Percentiles rank a stretch among this genome's conserved stretches.
Evolutionary conservation across 371 early-diverging fungal species (phyloP).

Genomic region (Mortierella sp.): DNA sequence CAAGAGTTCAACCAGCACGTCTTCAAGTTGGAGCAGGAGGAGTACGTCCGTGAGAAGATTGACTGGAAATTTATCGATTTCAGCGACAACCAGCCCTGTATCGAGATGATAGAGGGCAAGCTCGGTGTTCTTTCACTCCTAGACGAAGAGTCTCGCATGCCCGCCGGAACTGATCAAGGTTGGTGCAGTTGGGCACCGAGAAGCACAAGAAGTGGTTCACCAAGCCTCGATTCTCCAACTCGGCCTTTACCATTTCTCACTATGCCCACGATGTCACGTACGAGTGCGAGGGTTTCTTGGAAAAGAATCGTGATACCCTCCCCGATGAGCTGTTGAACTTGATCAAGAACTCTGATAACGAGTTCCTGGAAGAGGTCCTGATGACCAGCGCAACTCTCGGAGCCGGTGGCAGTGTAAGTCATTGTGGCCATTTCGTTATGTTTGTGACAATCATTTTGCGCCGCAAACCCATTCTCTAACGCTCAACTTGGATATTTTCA

Average conservation of each 20-base stretch:
- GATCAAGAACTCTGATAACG: conserved; percentile 77
- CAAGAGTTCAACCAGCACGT: conserved; percentile 97
- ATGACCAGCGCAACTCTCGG: conserved; percentile 64
- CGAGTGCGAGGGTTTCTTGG: conserved; percentile 95
- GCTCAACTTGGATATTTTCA: no score
- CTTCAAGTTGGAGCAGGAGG: conserved; percentile 96
- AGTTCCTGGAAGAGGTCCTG: conserved; percentile 84
- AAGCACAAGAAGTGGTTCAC: conserved; percentile 84
- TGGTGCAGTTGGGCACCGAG: conserved; percentile 83
- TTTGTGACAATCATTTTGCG: not conserved
- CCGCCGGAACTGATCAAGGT: conserved; percentile 88
- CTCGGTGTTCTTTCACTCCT: conserved; percentile 96
- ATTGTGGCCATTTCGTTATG: not conserved
- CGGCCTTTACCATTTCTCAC: conserved; percentile 89
- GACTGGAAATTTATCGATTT: conserved; percentile 95
- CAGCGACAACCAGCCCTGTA: conserved; percentile 99
- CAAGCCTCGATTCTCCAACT: conserved; percentile 91
- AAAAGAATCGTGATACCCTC: conserved; percentile 99
- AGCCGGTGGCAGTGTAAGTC: conserved; percentile 45
- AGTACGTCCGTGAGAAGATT: conserved; percentile 95
- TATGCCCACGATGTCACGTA: conserved; percentile 96
- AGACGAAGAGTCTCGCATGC: conserved; percentile 96
- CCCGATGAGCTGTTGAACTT: conserved; percentile 91
- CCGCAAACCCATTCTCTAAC: no score
- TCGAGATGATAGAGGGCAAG: conserved; percentile 98